phyloP scores from a whole-genome alignment of 495 filamentous ascomycete species.

The Cryomyces minteri region DNA sequence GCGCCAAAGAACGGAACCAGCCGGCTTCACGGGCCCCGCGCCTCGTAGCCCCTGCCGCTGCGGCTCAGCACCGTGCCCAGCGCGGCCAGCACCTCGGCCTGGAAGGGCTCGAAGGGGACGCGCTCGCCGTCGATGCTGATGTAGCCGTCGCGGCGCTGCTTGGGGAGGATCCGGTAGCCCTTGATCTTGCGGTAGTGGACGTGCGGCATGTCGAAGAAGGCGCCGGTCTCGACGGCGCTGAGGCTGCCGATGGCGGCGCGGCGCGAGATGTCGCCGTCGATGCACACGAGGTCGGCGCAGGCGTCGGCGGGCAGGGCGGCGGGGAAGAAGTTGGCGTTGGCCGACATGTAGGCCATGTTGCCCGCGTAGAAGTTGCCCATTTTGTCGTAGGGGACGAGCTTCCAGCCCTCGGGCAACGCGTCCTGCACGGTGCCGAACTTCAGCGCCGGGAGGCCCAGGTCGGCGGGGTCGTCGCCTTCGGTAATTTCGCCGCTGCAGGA shows the following conservation, averaged over 20 bases:
- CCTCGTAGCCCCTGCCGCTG: constrained; percentile 52
- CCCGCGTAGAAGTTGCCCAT: constrained; percentile 89
- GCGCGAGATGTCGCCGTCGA: constrained; percentile 55
- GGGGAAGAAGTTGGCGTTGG: constrained; percentile 76
- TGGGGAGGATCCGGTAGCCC: constrained; percentile 70
- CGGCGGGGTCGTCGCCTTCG: constrained; percentile 2
- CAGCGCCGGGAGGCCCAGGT: constrained; percentile 44
- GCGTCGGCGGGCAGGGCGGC: constrained; percentile 73
- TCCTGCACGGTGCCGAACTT: constrained; percentile 64
- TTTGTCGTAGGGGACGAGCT: constrained; percentile 47
- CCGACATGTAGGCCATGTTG: constrained; percentile 86
- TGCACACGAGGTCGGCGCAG: constrained; percentile 63
- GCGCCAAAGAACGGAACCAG: too few relatives aligned
- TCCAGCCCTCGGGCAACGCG: constrained; percentile 57
- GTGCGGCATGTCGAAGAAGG: constrained; percentile 59
- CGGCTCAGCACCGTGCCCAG: constrained; percentile 72
- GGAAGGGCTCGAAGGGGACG: constrained; percentile 71
- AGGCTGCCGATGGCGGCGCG: constrained; percentile 44
- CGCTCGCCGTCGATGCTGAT: constrained; percentile 91
- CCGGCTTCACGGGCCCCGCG: constrained; percentile 9
- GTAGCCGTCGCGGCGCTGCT: constrained; percentile 45
- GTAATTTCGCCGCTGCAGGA: constrained; percentile 37
- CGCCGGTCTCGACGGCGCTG: constrained; percentile 45
- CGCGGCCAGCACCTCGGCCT: constrained; percentile 73
- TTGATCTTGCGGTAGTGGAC: constrained; percentile 66